phyloP scores from a whole-genome alignment of 768 basidiomycete genomes.

The Boletus subcaerulescens region DNA sequence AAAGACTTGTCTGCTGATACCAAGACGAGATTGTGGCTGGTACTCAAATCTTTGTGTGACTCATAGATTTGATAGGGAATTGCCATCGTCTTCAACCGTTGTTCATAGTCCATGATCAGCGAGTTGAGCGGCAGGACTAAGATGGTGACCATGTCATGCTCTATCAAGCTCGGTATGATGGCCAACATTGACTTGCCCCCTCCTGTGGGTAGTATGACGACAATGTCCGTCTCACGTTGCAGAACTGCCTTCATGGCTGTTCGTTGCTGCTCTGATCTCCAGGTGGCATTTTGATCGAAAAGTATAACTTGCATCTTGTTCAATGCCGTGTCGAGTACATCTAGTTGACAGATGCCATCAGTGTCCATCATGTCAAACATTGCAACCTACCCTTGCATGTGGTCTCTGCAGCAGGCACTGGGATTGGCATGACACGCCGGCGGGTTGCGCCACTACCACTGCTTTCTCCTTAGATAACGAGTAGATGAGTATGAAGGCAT shows the following conservation, averaged over 20 bases:
- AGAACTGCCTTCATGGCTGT: neutral
- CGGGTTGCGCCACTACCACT: too few species aligned
- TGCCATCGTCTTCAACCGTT: accelerated
- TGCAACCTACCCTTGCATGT: too few species aligned
- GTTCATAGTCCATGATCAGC: neutral
- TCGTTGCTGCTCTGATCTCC: neutral
- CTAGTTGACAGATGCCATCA: too few species aligned
- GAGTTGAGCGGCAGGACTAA: neutral
- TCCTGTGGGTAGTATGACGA: neutral
- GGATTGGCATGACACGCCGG: too few species aligned
- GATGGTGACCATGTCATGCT: neutral
- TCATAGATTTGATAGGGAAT: neutral
- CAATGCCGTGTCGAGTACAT: too few species aligned
- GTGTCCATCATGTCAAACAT: too few species aligned
- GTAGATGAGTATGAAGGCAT: too few species aligned
- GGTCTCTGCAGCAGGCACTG: too few species aligned
- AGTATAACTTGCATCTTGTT: too few species aligned
- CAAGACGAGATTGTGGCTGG: neutral
- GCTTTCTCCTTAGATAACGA: too few species aligned
- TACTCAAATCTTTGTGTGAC: neutral
- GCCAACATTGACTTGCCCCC: conserved; percentile 5
- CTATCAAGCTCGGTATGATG: neutral
- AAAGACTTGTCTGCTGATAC: conserved; percentile 8
- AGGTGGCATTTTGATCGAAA: neutral
- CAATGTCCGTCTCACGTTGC: neutral